phyloP scores from a whole-genome alignment of 2,329 filamentous ascomycete genomes.

The Plectosphaerella sp. region DNA sequence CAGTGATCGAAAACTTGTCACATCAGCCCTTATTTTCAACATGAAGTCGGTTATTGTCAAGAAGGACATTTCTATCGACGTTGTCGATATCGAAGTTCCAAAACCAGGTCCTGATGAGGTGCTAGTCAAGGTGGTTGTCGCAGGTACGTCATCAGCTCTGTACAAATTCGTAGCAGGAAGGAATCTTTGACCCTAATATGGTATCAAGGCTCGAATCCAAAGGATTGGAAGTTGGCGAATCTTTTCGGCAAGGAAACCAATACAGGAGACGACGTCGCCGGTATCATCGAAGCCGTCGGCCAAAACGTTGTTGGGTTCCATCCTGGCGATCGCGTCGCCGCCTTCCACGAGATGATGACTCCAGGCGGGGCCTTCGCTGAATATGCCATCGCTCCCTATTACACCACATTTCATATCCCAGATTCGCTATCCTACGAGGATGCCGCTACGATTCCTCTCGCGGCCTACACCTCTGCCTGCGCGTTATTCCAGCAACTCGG shows the following conservation, averaged over 20 bases:
- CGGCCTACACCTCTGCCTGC: conserved; percentile 48
- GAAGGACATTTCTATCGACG: conserved; percentile 4
- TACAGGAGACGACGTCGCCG: conserved; percentile 18
- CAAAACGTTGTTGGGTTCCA: conserved; percentile 10
- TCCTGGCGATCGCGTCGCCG: conserved; percentile 41
- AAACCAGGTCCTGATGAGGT: conserved; percentile 13
- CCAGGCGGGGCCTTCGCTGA: conserved; percentile 54
- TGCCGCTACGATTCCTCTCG: conserved; percentile 52
- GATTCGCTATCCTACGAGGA: conserved; percentile 46
- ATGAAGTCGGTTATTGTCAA: conserved; percentile 13
- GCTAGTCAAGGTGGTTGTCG: conserved; percentile 14
- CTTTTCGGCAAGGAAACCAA: conserved; percentile 13
- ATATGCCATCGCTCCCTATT: conserved; percentile 51
- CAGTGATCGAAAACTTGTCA: too few species aligned
- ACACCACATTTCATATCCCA: conserved; percentile 54
- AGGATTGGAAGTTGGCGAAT: conserved; percentile 19
- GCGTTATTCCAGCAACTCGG: conserved; percentile 41
- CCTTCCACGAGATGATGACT: conserved; percentile 46
- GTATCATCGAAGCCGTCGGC: conserved; percentile 15
- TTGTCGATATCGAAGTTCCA: conserved; percentile 8
- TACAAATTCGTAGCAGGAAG: background rate
- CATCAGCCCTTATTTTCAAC: too few species aligned
- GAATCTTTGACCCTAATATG: background rate
- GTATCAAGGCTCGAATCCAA: conserved; percentile 17
- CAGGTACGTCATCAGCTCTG: conserved; percentile 4